Evolutionary conservation across 768 basidiomycete species (phyloP).

Genomic region (Suillus americanus): DNA sequence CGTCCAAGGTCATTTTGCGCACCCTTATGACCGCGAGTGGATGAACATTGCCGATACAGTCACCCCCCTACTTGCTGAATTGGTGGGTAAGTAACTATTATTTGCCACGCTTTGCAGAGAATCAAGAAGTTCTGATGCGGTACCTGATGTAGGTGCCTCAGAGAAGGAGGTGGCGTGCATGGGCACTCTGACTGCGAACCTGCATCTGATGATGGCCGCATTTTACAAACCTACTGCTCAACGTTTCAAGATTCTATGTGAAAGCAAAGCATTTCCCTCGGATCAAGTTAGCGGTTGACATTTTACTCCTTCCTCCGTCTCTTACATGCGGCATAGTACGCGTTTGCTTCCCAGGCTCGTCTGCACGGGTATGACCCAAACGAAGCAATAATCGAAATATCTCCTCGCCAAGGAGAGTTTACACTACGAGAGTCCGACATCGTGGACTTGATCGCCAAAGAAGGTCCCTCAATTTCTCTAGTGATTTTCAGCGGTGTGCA

Average conservation of each 20-base stretch:
- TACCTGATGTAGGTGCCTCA: constrained; percentile 60
- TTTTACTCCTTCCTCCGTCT: constrained; percentile 1
- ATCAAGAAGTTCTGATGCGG: not conserved
- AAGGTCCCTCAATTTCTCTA: constrained; percentile 80
- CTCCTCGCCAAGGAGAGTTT: constrained; percentile 82
- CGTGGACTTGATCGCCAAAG: constrained; percentile 64
- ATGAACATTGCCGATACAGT: constrained; percentile 71
- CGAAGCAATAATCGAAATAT: constrained; percentile 73
- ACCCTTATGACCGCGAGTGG: constrained; percentile 87
- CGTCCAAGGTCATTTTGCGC: constrained; percentile 86
- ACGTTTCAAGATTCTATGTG: constrained; percentile 93
- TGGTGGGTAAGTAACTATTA: constrained; percentile 64
- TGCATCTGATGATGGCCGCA: constrained; percentile 91
- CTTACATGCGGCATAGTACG: constrained; percentile 62
- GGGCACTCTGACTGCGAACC: constrained; percentile 91
- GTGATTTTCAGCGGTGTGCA: constrained; percentile 94
- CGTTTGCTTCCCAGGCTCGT: constrained; percentile 87
- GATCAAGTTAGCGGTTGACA: constrained; percentile 68
- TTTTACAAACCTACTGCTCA: constrained; percentile 89
- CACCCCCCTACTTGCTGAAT: constrained; percentile 69
- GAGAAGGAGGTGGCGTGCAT: constrained; percentile 94
- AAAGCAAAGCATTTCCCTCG: constrained; percentile 92
- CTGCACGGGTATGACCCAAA: constrained; percentile 77
- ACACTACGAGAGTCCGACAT: constrained; percentile 89
- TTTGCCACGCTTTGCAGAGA: not conserved